Evolutionary conservation across 108 stramenopile species (phyloP).

Genomic region (Cyclotella kingstonii): DNA sequence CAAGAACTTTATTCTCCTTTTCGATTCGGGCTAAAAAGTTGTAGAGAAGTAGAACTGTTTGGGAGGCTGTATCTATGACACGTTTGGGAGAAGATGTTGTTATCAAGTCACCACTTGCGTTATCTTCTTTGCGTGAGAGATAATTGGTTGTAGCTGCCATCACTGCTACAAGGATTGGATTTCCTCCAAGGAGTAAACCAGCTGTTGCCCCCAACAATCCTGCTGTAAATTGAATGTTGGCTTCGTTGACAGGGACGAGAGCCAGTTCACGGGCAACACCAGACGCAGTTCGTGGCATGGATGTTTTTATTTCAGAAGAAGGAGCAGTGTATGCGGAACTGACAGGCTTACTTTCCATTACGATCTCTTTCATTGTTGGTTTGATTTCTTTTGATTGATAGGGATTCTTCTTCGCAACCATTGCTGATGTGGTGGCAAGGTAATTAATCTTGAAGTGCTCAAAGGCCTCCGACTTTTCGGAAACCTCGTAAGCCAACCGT

Average conservation of each 20-base stretch:
- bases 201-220: conserved; percentile 22
- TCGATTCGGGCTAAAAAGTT: conserved; percentile 32
- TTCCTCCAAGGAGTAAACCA: conserved; percentile 56
- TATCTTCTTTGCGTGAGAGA: conserved; percentile 32
- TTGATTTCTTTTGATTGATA: not conserved
- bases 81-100: conserved; percentile 10
- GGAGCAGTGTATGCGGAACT: too few species aligned
- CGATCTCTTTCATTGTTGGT: not conserved
- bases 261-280: conserved; percentile 35
- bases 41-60: conserved; percentile 21
- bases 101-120: not conserved
- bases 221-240: conserved; percentile 39
- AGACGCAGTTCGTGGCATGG: conserved; percentile 22
- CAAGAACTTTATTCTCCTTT: conserved; percentile 26
- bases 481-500: conserved; percentile 22
- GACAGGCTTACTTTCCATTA: not conserved
- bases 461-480: conserved; percentile 26
- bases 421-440: not conserved
- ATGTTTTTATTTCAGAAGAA: too few species aligned
- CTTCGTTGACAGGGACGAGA: conserved; percentile 40
- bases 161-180: conserved; percentile 58
- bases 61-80: conserved; percentile 24
- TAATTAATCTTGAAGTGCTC: conserved; percentile 21
- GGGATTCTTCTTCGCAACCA: not conserved
- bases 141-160: conserved; percentile 61